phyloP scores from a whole-genome alignment of 257 asterid species.

The Solanum etuberosum region DNA sequence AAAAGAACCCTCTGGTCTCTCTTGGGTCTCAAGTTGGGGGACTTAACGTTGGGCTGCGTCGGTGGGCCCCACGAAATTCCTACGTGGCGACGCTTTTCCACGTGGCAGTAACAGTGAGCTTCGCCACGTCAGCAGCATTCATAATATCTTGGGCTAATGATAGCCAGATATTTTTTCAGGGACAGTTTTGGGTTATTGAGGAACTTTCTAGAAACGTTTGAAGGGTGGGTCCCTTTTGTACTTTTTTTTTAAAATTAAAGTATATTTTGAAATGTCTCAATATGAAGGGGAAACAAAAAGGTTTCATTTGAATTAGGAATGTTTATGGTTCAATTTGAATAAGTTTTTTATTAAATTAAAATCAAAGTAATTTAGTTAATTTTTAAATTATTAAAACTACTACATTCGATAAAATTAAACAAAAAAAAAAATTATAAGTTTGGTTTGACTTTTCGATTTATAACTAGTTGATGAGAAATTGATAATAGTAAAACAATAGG shows the following conservation, averaged over 20 bases:
- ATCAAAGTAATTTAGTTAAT: no score
- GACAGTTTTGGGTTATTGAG: background rate
- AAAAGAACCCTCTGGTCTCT: background rate
- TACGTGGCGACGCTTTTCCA: conserved; percentile 60
- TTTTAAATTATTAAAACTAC: background rate
- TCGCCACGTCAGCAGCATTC: conserved; percentile 32
- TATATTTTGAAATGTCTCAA: background rate
- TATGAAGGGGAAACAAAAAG: background rate
- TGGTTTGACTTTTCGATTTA: background rate
- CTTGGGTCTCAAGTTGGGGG: background rate
- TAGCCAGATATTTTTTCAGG: conserved; percentile 38
- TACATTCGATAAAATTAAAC: no score
- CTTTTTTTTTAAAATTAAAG: background rate
- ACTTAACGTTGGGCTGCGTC: background rate
- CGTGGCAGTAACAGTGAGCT: conserved; percentile 23
- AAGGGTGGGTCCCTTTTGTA: background rate
- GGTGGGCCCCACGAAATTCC: conserved; percentile 14
- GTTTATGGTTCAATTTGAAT: no score
- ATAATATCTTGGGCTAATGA: conserved; percentile 22
- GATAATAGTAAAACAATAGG: background rate
- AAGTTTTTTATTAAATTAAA: no score
- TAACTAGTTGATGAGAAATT: background rate
- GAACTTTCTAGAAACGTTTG: background rate
- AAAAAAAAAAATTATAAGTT: no score
- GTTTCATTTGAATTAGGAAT: no score